A percentile compares a stretch with the other conserved stretches of the same genome.
phyloP scores from a whole-genome alignment of 768 basidiomycete species.

The Suillus hirtellus region DNA sequence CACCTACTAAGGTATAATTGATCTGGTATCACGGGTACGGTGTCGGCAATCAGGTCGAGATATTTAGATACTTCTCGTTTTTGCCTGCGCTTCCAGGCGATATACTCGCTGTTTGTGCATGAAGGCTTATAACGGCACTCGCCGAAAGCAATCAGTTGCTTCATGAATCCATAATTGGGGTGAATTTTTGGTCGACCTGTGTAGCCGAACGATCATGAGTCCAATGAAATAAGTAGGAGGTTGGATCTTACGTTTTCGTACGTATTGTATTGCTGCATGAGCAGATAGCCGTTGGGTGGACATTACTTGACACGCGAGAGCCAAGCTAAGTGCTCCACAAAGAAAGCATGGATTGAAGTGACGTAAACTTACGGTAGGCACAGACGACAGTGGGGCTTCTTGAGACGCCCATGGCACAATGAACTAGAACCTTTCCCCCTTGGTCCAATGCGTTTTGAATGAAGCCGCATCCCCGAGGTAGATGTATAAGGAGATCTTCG shows the following conservation, averaged over 20 bases:
- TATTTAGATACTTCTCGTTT: slow-evolving; percentile 54
- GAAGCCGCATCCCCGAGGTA: slow-evolving; percentile 59
- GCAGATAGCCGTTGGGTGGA: slow-evolving; percentile 42
- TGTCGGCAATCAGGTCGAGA: slow-evolving; percentile 52
- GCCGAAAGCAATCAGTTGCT: slow-evolving; percentile 55
- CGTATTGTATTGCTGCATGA: slow-evolving; percentile 45
- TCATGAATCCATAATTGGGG: slow-evolving; percentile 54
- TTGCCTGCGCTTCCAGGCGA: slow-evolving; percentile 58
- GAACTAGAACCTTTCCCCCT: slow-evolving; percentile 64
- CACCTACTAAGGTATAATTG: slow-evolving; percentile 55
- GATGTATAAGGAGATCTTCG: slow-evolving; percentile 62
- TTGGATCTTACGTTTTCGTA: slow-evolving; percentile 46
- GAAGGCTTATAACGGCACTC: slow-evolving; percentile 50
- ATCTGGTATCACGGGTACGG: slow-evolving; percentile 50
- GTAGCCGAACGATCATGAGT: slow-evolving; percentile 15
- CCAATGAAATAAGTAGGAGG: slow-evolving; percentile 9
- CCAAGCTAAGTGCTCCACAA: slow-evolving; percentile 5
- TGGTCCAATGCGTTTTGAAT: slow-evolving; percentile 56
- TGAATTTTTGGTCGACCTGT: slow-evolving; percentile 39
- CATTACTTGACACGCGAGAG: slow-evolving; percentile 44
- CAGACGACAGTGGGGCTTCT: slow-evolving; percentile 63
- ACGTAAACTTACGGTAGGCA: slow-evolving; percentile 48
- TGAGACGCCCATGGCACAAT: slow-evolving; percentile 74
- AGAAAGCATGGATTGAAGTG: slow-evolving; percentile 4
- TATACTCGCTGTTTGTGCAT: slow-evolving; percentile 45